These are phyloP conservation scores for Auricularia sp. DNA, from an alignment of 768 basidiomycete species.

Conservation along the genomic window DNA sequence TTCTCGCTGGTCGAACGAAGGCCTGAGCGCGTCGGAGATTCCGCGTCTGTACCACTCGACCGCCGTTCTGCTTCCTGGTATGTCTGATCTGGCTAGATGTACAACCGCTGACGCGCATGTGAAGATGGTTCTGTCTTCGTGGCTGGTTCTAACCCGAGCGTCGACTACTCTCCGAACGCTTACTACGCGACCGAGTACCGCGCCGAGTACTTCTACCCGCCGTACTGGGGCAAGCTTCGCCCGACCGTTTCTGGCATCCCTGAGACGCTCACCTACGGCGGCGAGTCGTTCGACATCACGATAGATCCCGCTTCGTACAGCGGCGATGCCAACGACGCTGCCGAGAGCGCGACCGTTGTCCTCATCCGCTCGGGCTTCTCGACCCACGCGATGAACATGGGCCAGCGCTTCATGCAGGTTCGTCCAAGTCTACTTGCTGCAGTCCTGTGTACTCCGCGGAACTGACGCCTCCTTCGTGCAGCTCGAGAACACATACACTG, in stretches of 20 bases:
- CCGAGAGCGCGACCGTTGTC: conserved; percentile 64
- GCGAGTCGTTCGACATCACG: conserved; percentile 64
- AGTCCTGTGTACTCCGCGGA: too few species aligned
- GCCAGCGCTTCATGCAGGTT: conserved; percentile 26
- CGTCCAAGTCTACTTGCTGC: too few species aligned
- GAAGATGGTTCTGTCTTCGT: conserved; percentile 65
- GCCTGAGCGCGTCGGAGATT: conserved; percentile 51
- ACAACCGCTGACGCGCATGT: background rate
- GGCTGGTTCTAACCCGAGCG: conserved; percentile 89
- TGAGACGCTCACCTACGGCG: conserved; percentile 73
- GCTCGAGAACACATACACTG: conserved; percentile 78
- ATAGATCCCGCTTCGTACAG: conserved; percentile 58
- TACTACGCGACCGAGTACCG: conserved; percentile 68
- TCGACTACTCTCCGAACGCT: conserved; percentile 60
- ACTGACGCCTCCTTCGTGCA: conserved; percentile 41
- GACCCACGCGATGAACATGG: conserved; percentile 32
- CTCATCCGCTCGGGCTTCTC: conserved; percentile 68
- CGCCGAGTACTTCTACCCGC: conserved; percentile 85
- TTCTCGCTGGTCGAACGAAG: conserved; percentile 60
- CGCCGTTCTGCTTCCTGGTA: conserved; percentile 75
- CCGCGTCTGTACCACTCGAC: conserved; percentile 86
- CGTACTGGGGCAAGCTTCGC: conserved; percentile 67
- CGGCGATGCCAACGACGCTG: conserved; percentile 57
- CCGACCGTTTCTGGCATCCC: conserved; percentile 67
- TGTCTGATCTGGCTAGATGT: background rate